Base-by-base conservation (phyloP, 2,329 filamentous ascomycete species). In the Aspergillus hortae region DNA sequence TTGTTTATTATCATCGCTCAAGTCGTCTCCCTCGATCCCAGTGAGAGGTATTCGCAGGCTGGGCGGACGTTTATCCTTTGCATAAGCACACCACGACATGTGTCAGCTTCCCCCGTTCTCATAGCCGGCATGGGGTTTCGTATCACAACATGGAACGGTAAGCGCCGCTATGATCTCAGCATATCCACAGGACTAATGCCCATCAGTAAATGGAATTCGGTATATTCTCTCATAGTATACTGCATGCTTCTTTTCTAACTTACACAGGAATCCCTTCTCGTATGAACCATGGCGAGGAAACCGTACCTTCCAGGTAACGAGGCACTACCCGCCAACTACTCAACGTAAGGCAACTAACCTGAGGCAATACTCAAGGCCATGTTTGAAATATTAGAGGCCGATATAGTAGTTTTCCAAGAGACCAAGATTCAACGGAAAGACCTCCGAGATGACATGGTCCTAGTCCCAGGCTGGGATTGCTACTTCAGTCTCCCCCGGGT, bases 391-490 rank as follows among this genome's bases (percentile, higher is more conserved):
- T 81, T 99, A 6, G 89, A 94, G 68, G 86, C 92, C 48, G 94
- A 99, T 69, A 94, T 99, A 57, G 85, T 97, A 15, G 81, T 96
- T 53, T 91, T 97, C 77, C 94, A 99, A 70, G 94, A 97, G 72
- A 86, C 90, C 41, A 99, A 97, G 74, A 96, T 97, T 38, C 94
- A 97, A 67, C 82, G 88, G 52, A 96, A 96, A 67, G 92, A 96
- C 61, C 77, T 99, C 1, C 81, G 80, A 38, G 94, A 97, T 78
- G 94, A 97, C 62, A 97, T 97, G 90, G 92, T 97, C 9, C 77
- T 97, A 32, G 85, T 97, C 0, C 85, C 89, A 0, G 94, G 94
- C 11, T 99, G 92, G 92, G 94, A 99, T 68, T 92, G 92, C 58
- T 96, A 87, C 73, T 96, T 96, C 73, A 96, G 91, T 67, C 77